These are phyloP conservation scores for Climacium dendroides DNA, from an alignment of 225 moss, liverwort and hornwort species.

Conservation along the genomic window DNA sequence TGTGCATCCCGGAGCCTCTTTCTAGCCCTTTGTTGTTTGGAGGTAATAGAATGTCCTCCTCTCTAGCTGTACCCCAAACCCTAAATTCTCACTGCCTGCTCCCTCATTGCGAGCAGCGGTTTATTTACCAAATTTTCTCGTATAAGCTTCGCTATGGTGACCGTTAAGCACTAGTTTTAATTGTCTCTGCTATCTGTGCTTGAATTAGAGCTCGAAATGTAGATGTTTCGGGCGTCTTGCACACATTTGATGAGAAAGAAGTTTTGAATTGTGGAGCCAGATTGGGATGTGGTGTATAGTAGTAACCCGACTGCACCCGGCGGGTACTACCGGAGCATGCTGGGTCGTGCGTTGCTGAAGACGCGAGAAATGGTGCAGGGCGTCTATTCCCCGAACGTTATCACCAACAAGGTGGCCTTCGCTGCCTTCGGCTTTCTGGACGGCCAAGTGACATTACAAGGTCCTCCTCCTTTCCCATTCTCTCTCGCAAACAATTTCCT, in stretches of 20 bases:
- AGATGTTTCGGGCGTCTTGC: neutral
- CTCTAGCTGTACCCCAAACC: neutral
- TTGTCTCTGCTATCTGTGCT: neutral
- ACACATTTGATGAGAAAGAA: neutral
- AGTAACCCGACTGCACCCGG: constrained; percentile 86
- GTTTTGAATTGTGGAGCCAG: constrained; percentile 7
- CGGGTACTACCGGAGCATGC: constrained; percentile 65
- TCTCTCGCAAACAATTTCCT: neutral
- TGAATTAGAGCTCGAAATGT: neutral
- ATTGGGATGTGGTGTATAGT: constrained; percentile 88
- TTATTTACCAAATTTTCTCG: neutral
- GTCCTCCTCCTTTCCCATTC: constrained; percentile 2
- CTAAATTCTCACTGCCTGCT: neutral
- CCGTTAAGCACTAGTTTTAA: neutral
- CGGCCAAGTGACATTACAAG: constrained; percentile 72
- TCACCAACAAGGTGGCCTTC: constrained; percentile 66
- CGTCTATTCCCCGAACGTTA: constrained; percentile 38
- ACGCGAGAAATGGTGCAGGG: constrained; percentile 23
- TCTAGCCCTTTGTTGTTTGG: constrained; percentile 79
- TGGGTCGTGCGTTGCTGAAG: constrained; percentile 70
- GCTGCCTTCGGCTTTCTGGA: constrained; percentile 58
- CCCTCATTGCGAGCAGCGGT: neutral
- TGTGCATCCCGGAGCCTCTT: constrained; percentile 79
- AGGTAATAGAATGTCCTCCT: constrained; percentile 19
- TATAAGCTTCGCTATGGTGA: neutral